Base-by-base conservation (phyloP, 441 rosid species). In the Lepidium campestre region DNA sequence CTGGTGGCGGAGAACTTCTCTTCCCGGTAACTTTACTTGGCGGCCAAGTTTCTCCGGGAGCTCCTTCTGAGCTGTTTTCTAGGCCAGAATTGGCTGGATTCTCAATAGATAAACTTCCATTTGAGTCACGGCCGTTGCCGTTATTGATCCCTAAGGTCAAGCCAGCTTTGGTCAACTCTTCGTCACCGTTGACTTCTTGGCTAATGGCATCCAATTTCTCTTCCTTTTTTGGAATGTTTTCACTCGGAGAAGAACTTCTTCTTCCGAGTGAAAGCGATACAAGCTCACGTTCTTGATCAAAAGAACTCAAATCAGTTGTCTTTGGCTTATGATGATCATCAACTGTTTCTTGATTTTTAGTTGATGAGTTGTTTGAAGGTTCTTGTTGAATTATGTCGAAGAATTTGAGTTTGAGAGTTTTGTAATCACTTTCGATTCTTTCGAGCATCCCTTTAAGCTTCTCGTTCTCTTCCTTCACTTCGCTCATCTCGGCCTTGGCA, bases 191-290 rank as follows among this genome's bases (percentile, higher is more conserved):
- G 46, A 29, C 67, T 20, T 37, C 61, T 48, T 36, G 50, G 47
- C 32, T 67, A 3, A 52, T 72, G 2, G 50, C 67, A 13, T 56
- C 75, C 17, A 65, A 62, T 65, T 79, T 80, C 27, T 70, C 89
- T 29, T 82, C 86, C 54, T 70, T 84, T 40, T 59, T 83, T 22
- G 74, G 22, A 34, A 60, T 58, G 64, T 15, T 62, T 15, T 67
- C 59, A 22, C 45, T 62, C 14, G 89, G 71, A n/a, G 77, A 68
- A 50, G 74, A 67, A 58, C 78, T 77, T 77, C 88, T 84, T 74
- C 90, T 84, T 72, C 98, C 98, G 2, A 93, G 88, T 48, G 83
- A 85, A 81, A 93, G 98, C 7, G 89, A 93, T 17, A 92, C 93
- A 10, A 90, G 85, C 13, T 87, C 91, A n/a, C 80, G 66, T 60